Evolutionary conservation across 2,329 filamentous ascomycete species (phyloP).

Genomic region (Colletotrichum tabaci): DNA sequence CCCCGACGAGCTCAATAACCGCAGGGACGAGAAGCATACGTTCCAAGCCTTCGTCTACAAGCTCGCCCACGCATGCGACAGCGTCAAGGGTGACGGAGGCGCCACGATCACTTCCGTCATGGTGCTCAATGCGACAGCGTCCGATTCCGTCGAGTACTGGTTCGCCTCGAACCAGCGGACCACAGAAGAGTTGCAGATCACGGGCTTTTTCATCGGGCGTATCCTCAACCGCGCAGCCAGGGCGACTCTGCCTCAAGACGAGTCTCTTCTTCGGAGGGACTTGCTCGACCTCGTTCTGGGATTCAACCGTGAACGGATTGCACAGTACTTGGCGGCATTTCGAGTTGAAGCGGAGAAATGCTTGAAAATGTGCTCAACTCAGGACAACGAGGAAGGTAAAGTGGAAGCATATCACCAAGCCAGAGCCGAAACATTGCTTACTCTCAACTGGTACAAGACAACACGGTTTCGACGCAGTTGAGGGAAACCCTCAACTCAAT

Average conservation of each 20-base stretch:
- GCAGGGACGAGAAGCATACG: constrained; percentile 41
- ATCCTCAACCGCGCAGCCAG: neutral
- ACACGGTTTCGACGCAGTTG: neutral
- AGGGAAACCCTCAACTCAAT: neutral
- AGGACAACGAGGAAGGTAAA: neutral
- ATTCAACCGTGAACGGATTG: constrained; percentile 1
- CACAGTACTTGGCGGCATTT: neutral
- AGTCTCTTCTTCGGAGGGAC: neutral
- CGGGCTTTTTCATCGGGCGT: neutral
- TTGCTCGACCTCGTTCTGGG: neutral
- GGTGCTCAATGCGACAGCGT: constrained; percentile 45
- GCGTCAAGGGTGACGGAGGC: constrained; percentile 43
- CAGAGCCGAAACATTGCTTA: neutral
- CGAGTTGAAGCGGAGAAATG: neutral
- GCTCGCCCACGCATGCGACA: constrained; percentile 51
- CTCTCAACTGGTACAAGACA: neutral
- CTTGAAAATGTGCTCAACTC: neutral
- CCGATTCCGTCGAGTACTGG: constrained; percentile 47
- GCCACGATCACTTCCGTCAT: constrained; percentile 50
- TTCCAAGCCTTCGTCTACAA: constrained; percentile 50
- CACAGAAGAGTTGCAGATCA: neutral
- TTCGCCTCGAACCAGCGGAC: constrained; percentile 50
- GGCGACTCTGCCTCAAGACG: neutral
- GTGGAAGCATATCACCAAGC: neutral
- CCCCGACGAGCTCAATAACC: neutral